Evolutionary conservation across 2,329 filamentous ascomycete genomes (phyloP), one percentile per base, ranked within the genome.

Genomic region (Ascochyta lentis): DNA sequence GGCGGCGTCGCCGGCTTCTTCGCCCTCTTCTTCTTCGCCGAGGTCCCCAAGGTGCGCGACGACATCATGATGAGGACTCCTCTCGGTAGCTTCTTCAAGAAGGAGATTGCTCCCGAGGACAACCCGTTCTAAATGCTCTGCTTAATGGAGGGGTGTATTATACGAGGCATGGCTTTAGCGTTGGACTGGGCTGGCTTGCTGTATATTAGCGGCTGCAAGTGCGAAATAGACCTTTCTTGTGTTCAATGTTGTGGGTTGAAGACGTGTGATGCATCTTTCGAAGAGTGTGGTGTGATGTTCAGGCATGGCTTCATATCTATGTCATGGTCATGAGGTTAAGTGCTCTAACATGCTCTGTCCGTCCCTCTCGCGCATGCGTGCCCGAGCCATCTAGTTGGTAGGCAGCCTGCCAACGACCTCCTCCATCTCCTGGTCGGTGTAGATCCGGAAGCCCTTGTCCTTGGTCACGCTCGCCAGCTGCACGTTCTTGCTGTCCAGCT

Each of bases 381-480:
- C 23, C 13, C 1, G 9, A 22, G n/a, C 35, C 46, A 9, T 43
- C 59, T 76, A 82, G 67, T 83, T 82, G 47, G 78, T 78, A 39
- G 80, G 80, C 59, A 96, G 85, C 76, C 93, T 87, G 76, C 90
- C 89, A 58, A 99, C 95, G 58, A 96, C 92, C 41, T 87, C 84
- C 57, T 91, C 91, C 95, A 99, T 99, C 82, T 98, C 94, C 73
- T 94, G 92, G 71, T 99, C 95, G 55, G 89, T 90, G 83, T 99
- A 99, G 87, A 99, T 97, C 81, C 92, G 89, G 85, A 99, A 99
- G 53, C 95, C 95, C 80, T 91, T 94, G 66, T 97, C 94, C 84
- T 93, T 96, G 61, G 95, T 99, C 54, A 99, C 95, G 75, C 94
- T 98, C 49, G 95, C 95, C 67, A 99, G 80, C 82, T 99, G 95